Conservation (phyloP, 805 yeast species). For the Danielia reshetovae region DNA sequence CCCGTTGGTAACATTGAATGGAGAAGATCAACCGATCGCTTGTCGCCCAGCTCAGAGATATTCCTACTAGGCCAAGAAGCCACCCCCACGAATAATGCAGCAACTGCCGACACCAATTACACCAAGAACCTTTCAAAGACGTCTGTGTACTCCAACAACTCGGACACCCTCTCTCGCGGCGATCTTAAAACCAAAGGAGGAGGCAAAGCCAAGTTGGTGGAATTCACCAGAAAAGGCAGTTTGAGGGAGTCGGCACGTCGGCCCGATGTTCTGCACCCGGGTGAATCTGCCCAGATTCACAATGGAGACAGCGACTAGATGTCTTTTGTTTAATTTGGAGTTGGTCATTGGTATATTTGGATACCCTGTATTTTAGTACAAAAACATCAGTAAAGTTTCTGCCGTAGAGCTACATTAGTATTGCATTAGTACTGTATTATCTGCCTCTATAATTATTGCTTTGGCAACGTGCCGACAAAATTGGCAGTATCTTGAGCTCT, state of each 20-base stretch:
- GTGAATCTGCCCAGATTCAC: slow-evolving; percentile 32
- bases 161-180: slow-evolving; percentile 5
- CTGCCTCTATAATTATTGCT: not conserved
- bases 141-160: slow-evolving; percentile 10
- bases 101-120: not conserved
- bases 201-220: slow-evolving; percentile 41
- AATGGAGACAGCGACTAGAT: slow-evolving; percentile 27
- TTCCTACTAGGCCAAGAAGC: slow-evolving; percentile 6
- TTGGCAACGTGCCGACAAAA: slow-evolving; percentile 43
- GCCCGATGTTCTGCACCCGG: slow-evolving; percentile 25
- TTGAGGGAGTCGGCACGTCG: slow-evolving; percentile 38
- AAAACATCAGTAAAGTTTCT: not conserved
- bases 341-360: no score
- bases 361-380: slow-evolving; percentile 1
- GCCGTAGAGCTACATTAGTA: no score
- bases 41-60: slow-evolving; percentile 12
- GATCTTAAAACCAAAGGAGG: slow-evolving; percentile 2
- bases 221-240: slow-evolving; percentile 44
- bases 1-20: slow-evolving; percentile 30
- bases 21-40: slow-evolving; percentile 9
- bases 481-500: slow-evolving; percentile 80
- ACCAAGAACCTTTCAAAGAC: slow-evolving; percentile 4
- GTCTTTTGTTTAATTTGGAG: no score
- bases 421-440: not conserved
- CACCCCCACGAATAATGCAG: slow-evolving; percentile 5